Percentiles rank a stretch among this genome's conserved stretches.
Conservation (phyloP, 1,284 basidiomycete genomes). For the Moniliophthora roreri region DNA sequence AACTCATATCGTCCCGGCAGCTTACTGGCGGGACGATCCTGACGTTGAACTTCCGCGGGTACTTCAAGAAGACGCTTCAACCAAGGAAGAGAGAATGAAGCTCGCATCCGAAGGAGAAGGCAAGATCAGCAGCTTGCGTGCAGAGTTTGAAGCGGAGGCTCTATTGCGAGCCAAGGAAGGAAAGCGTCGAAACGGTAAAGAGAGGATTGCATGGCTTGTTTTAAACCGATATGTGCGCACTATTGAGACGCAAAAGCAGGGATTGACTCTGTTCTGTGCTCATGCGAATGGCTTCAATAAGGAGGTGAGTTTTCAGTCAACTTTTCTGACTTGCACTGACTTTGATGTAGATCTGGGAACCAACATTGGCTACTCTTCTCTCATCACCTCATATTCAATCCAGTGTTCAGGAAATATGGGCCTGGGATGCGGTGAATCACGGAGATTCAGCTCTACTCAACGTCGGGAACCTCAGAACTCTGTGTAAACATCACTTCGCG, state of each 20-base stretch:
- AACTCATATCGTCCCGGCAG: constrained; percentile 73
- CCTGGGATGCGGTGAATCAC: constrained; percentile 76
- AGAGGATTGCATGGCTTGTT: constrained; percentile 50
- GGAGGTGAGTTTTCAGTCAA: constrained; percentile 49
- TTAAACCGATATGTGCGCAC: constrained; percentile 53
- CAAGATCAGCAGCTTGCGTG: constrained; percentile 25
- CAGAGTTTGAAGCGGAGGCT: constrained; percentile 5
- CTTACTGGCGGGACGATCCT: constrained; percentile 57
- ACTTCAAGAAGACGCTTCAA: constrained; percentile 22
- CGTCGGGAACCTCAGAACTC: constrained; percentile 45
- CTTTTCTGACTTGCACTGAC: neutral
- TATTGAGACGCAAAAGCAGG: constrained; percentile 24
- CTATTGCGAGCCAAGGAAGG: constrained; percentile 22
- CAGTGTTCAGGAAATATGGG: constrained; percentile 75
- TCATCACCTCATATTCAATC: constrained; percentile 28
- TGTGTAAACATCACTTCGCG: constrained; percentile 57
- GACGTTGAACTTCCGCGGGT: constrained; percentile 41
- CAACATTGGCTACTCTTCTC: constrained; percentile 51
- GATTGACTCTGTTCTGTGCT: constrained; percentile 68
- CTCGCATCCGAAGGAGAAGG: constrained; percentile 20
- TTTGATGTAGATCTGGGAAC: constrained; percentile 62
- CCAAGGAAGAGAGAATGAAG: constrained; percentile 34
- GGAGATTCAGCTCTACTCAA: constrained; percentile 77
- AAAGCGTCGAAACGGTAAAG: constrained; percentile 23
- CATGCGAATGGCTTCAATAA: constrained; percentile 87